A percentile compares a stretch with the other conserved stretches of the same genome.
These are phyloP conservation scores for Dothideomycetes sp. DNA, from an alignment of 2,329 filamentous ascomycete species.

Conservation along the genomic window DNA sequence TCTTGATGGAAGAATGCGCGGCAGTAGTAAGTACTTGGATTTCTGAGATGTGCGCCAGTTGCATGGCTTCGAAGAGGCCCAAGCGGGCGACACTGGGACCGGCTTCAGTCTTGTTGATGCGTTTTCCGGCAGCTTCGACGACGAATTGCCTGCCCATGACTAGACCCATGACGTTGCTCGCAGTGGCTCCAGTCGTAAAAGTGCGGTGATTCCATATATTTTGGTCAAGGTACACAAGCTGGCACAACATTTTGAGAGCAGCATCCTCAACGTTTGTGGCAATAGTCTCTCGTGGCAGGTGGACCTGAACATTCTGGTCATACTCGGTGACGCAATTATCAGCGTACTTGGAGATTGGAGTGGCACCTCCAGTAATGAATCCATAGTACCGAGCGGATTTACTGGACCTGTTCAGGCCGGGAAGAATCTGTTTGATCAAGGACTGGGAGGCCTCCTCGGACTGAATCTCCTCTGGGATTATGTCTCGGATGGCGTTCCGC, in stretches of 20 bases:
- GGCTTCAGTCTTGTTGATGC: slow-evolving; percentile 13
- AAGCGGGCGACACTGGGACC: slow-evolving; percentile 50
- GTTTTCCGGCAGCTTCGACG: slow-evolving; percentile 34
- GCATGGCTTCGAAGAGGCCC: slow-evolving; percentile 58
- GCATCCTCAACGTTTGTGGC: slow-evolving; percentile 66
- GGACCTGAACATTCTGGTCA: slow-evolving; percentile 78
- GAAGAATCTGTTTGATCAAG: slow-evolving; percentile 33
- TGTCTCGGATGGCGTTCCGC: slow-evolving; percentile 23
- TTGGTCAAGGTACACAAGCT: slow-evolving; percentile 51
- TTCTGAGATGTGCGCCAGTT: slow-evolving; percentile 49
- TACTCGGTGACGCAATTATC: slow-evolving; percentile 72
- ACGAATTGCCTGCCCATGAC: slow-evolving; percentile 62
- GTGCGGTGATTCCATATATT: slow-evolving; percentile 57
- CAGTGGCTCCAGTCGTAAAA: slow-evolving; percentile 67
- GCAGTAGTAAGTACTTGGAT: slow-evolving; percentile 72
- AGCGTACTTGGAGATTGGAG: slow-evolving; percentile 68
- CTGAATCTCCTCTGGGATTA: slow-evolving; percentile 19
- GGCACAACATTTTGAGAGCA: slow-evolving; percentile 57
- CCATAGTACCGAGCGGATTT: slow-evolving; percentile 66
- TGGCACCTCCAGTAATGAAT: slow-evolving; percentile 74
- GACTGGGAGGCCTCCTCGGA: background rate
- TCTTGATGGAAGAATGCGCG: slow-evolving; percentile 73
- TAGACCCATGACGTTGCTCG: slow-evolving; percentile 53
- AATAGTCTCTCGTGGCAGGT: slow-evolving; percentile 65
- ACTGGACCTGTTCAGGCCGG: slow-evolving; percentile 55